A percentile compares a stretch with the other conserved stretches of the same genome.
Conservation (phyloP, 2,329 filamentous ascomycete species). For the Penicillium griseofulvum region DNA sequence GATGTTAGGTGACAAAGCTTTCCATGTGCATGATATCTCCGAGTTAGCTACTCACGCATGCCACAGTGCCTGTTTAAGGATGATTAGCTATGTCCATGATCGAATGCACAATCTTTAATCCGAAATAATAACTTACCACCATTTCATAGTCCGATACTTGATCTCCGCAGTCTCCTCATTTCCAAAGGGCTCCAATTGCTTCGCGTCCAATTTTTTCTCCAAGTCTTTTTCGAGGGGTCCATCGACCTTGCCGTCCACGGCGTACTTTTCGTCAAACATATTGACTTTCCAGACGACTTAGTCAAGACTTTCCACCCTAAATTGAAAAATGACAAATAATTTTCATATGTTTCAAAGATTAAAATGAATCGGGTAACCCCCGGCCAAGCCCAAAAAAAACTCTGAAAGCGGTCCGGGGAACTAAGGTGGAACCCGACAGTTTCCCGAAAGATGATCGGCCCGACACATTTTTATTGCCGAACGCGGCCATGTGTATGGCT, state of each 20-base stretch:
- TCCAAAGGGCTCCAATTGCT: conserved; percentile 37
- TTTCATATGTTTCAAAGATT: neutral
- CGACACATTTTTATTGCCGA: neutral
- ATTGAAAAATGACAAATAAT: neutral
- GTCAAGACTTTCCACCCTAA: neutral
- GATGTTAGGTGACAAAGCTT: conserved; percentile 8
- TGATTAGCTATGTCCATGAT: conserved; percentile 7
- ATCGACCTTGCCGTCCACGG: conserved; percentile 11
- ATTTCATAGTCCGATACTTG: conserved; percentile 52
- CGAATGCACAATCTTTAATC: neutral
- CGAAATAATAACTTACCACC: conserved; percentile 29
- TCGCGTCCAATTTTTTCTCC: conserved; percentile 18
- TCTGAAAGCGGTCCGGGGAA: conserved; percentile 9
- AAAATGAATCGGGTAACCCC: neutral
- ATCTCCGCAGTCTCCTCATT: conserved; percentile 42
- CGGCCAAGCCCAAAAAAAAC: conserved; percentile 1
- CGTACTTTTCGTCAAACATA: conserved; percentile 21
- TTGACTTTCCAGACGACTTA: conserved; percentile 1
- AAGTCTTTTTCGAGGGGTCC: conserved; percentile 12
- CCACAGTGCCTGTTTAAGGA: conserved; percentile 31
- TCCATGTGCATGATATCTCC: neutral
- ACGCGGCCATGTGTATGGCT: neutral
- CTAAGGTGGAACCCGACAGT: conserved; percentile 3
- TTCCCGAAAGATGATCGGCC: conserved; percentile 6
- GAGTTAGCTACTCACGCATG: conserved; percentile 31